These are phyloP conservation scores for Nakataea oryzae DNA, from an alignment of 2,329 filamentous ascomycete species.

Conservation along the genomic window DNA sequence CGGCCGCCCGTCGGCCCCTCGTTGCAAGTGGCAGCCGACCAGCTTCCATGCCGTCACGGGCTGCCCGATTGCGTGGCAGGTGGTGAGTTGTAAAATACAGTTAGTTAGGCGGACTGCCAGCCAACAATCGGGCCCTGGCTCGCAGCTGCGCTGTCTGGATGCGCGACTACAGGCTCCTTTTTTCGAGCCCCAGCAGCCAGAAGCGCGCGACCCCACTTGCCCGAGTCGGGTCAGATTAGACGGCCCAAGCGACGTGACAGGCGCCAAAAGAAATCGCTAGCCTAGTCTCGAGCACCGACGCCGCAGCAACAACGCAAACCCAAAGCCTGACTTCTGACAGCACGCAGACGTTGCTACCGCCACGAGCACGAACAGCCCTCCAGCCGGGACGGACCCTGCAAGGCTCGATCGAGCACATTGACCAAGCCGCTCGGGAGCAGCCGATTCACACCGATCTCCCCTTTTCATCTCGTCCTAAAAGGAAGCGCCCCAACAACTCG, in stretches of 20 bases:
- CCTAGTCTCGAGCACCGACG: no score
- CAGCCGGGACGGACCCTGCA: neutral
- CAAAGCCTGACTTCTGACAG: neutral
- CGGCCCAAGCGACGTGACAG: no score
- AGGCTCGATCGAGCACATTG: neutral
- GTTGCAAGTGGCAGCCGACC: neutral
- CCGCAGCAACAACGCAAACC: neutral
- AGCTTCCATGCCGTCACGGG: no score
- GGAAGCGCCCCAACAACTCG: neutral
- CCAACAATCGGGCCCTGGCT: no score
- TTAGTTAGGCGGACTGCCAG: no score
- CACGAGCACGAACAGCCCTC: neutral
- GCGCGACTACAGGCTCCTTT: no score
- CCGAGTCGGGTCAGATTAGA: neutral
- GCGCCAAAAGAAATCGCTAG: no score
- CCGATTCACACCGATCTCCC: neutral
- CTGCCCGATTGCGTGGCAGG: no score
- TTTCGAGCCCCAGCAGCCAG: neutral
- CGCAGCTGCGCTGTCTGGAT: no score
- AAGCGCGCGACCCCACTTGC: neutral
- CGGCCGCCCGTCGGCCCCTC: no score
- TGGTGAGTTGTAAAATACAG: no score
- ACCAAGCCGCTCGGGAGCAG: neutral
- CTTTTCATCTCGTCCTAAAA: neutral
- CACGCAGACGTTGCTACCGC: neutral